Conservation (phyloP, 2,329 filamentous ascomycete species). For the Aspergillus awamori region DNA sequence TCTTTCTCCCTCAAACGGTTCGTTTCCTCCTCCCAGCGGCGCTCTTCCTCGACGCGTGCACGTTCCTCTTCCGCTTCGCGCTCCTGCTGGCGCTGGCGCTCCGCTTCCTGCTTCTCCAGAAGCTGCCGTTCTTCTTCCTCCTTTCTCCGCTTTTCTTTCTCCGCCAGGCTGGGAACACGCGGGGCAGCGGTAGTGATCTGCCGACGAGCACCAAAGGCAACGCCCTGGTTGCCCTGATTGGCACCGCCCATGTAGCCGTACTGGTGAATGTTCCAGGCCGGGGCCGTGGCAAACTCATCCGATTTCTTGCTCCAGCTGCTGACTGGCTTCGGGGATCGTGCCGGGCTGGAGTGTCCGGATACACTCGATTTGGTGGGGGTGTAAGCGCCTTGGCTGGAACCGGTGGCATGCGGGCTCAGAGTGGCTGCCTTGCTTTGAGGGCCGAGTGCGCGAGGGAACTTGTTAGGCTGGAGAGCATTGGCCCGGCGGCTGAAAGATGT, state of each 20-base stretch:
- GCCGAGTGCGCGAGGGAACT: constrained; percentile 77
- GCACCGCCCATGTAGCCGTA: constrained; percentile 98
- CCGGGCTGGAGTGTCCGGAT: constrained; percentile 64
- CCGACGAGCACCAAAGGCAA: constrained; percentile 85
- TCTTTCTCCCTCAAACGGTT: constrained; percentile 55
- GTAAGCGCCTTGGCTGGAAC: constrained; percentile 56
- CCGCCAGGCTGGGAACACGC: constrained; percentile 75
- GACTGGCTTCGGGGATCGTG: constrained; percentile 62
- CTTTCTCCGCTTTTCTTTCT: constrained; percentile 73
- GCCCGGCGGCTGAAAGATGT: constrained; percentile 88
- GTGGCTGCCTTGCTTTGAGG: constrained; percentile 63
- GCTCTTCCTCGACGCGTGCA: constrained; percentile 50
- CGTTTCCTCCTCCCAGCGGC: constrained; percentile 52
- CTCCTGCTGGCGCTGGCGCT: constrained; percentile 52
- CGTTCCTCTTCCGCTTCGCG: constrained; percentile 54
- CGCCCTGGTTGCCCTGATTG: constrained; percentile 91
- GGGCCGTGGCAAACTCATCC: constrained; percentile 78
- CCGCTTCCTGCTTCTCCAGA: constrained; percentile 56
- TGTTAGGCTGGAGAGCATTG: constrained; percentile 70
- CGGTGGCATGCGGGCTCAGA: constrained; percentile 69
- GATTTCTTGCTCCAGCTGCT: constrained; percentile 89
- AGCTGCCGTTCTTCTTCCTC: constrained; percentile 60
- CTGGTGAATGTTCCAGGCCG: constrained; percentile 97
- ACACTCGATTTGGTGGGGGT: constrained; percentile 41
- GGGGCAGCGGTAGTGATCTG: constrained; percentile 89